Evolutionary conservation across 495 filamentous ascomycete genomes (phyloP).

Genomic region (Trichoderma parareesei): DNA sequence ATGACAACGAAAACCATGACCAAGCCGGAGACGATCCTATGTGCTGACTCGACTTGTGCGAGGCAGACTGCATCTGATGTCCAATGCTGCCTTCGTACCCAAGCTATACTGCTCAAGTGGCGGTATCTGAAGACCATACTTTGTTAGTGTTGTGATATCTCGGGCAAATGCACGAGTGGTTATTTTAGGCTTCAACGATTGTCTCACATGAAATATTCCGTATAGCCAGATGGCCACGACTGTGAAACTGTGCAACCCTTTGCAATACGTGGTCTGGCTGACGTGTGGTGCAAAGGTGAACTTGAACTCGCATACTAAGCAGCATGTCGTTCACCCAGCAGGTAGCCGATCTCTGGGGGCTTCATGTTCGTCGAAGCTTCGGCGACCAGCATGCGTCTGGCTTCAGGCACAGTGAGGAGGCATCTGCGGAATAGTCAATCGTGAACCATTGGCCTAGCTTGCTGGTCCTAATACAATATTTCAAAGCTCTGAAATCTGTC

Average conservation of each 20-base stretch:
- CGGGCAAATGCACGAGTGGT: not conserved
- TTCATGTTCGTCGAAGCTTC: not conserved
- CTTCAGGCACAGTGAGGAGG: not conserved
- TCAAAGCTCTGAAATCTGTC: not conserved
- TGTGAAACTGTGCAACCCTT: not conserved
- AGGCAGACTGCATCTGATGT: not conserved
- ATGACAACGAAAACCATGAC: not conserved
- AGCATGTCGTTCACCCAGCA: not conserved
- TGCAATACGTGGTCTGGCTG: not conserved
- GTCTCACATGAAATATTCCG: constrained; percentile 1
- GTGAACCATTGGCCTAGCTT: not conserved
- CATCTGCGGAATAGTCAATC: not conserved
- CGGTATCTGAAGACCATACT: not conserved
- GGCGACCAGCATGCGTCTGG: not conserved
- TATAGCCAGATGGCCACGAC: not conserved
- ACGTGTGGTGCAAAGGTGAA: not conserved
- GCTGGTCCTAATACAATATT: not conserved
- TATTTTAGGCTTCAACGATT: not conserved
- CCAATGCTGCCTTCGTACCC: not conserved
- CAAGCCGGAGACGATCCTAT: not conserved
- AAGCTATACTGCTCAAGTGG: not conserved
- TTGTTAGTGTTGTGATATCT: not conserved
- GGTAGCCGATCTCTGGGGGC: not conserved
- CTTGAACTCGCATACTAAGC: not conserved
- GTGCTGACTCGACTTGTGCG: not conserved